Percentiles rank a stretch among this genome's conserved stretches.
These are phyloP conservation scores for Saksenaea oblongispora DNA, from an alignment of 371 early-diverging fungal species.

Conservation along the genomic window DNA sequence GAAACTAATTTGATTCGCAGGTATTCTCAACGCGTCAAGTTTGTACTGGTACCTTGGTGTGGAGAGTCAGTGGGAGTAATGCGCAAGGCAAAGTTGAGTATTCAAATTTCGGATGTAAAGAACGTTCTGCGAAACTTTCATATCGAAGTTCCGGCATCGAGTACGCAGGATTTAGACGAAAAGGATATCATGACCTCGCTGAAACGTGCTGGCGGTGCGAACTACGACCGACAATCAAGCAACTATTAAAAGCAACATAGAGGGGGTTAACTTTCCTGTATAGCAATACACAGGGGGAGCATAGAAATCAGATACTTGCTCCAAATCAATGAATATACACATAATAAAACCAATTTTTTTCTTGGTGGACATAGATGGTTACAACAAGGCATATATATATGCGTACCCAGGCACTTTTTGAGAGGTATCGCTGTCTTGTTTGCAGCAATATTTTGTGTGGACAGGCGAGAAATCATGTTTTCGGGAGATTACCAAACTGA, in stretches of 20 bases:
- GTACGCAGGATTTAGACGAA: conserved; percentile 49
- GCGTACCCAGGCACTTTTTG: no score
- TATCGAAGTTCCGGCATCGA: conserved; percentile 73
- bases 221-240: conserved; percentile 65
- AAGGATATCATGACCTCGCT: conserved; percentile 56
- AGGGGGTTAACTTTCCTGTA: not conserved
- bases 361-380: not conserved
- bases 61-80: conserved; percentile 82
- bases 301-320: not conserved
- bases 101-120: conserved; percentile 83
- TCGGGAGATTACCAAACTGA: no score
- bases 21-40: conserved; percentile 67
- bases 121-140: conserved; percentile 67
- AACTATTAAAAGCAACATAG: conserved; percentile 35
- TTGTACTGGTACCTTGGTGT: conserved; percentile 77
- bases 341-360: not conserved
- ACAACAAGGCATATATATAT: no score
- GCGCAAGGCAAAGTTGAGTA: conserved; percentile 83
- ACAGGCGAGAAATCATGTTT: no score
- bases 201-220: conserved; percentile 70
- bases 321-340: not conserved
- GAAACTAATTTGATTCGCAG: conserved; percentile 6
- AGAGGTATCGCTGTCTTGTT: no score
- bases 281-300: not conserved
- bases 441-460: no score